These are phyloP conservation scores for Pugionium dolabratum DNA, from an alignment of 345 rosid species.

Conservation along the genomic window DNA sequence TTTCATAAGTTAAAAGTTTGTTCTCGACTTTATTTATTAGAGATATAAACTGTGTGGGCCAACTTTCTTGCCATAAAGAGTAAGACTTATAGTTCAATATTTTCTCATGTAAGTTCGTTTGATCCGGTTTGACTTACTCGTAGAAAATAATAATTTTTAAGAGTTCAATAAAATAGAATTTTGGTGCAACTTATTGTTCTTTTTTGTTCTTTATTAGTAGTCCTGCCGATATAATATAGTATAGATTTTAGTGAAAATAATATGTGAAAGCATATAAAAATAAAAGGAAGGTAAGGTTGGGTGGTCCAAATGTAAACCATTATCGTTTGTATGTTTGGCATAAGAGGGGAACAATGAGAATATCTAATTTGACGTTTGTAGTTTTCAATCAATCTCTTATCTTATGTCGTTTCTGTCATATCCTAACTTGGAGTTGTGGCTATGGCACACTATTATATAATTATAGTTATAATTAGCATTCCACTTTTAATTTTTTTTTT, in stretches of 20 bases:
- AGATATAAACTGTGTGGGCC: too few species aligned
- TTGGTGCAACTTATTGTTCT: too few species aligned
- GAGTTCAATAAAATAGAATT: too few species aligned
- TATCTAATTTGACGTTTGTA: constrained; percentile 40
- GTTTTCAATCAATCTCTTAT: constrained; percentile 40
- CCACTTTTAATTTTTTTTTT: neutral
- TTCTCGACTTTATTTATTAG: too few species aligned
- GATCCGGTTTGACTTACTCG: too few species aligned
- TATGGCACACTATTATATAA: constrained; percentile 9
- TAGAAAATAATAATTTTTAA: too few species aligned
- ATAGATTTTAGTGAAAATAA: constrained; percentile 19
- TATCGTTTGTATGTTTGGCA: constrained; percentile 34
- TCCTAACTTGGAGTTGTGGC: constrained; percentile 31
- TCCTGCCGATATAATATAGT: neutral
- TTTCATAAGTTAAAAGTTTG: too few species aligned
- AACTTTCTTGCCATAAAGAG: too few species aligned
- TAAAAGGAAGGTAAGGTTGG: constrained; percentile 35
- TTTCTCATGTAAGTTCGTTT: too few species aligned
- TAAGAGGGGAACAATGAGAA: constrained; percentile 43
- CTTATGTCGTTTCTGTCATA: constrained; percentile 38
- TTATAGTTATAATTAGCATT: constrained; percentile 21
- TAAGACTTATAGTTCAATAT: too few species aligned
- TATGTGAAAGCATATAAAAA: constrained; percentile 30
- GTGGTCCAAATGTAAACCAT: constrained; percentile 41
- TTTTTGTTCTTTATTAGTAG: too few species aligned